These are phyloP conservation scores for Solanum arcanum DNA, from an alignment of 257 asterid species.

Conservation along the genomic window DNA sequence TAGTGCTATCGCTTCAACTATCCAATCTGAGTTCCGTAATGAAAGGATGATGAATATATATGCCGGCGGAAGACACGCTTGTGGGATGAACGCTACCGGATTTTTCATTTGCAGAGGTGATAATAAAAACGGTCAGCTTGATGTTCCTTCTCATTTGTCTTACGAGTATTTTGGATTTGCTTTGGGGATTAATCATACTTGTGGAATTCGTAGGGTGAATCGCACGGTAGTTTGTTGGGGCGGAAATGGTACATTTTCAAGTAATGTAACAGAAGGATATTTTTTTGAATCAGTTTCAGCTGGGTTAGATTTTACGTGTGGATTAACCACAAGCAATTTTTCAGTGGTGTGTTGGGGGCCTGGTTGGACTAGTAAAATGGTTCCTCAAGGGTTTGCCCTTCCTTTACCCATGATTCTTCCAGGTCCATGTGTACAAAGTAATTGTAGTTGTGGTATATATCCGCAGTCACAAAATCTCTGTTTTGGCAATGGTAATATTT, in stretches of 20 bases:
- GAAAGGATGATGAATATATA: conserved; percentile 37
- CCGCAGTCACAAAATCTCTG: conserved; percentile 56
- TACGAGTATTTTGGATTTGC: conserved; percentile 34
- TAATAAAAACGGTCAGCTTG: conserved; percentile 41
- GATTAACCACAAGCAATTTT: conserved; percentile 48
- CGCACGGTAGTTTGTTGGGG: conserved; percentile 84
- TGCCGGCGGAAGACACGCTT: conserved; percentile 59
- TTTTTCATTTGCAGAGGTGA: conserved; percentile 48
- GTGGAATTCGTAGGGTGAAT: conserved; percentile 46
- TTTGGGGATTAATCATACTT: conserved; percentile 54
- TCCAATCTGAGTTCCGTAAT: conserved; percentile 35
- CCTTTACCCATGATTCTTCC: conserved; percentile 59
- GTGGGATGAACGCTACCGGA: conserved; percentile 45
- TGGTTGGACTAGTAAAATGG: conserved; percentile 40
- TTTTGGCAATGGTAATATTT: conserved; percentile 61
- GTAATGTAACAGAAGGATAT: conserved; percentile 13
- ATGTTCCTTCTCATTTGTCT: conserved; percentile 29
- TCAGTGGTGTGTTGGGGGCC: conserved; percentile 80
- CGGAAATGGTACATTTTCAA: conserved; percentile 19
- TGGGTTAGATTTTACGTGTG: conserved; percentile 65
- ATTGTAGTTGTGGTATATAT: conserved; percentile 53
- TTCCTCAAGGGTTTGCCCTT: conserved; percentile 25
- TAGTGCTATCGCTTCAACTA: conserved; percentile 3
- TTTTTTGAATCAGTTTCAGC: conserved; percentile 65
- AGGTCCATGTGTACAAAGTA: conserved; percentile 45